Percentiles rank a stretch among this genome's conserved stretches.
phyloP scores from a whole-genome alignment of 208 protist genomes.

The Sergeia podlipaevii region DNA sequence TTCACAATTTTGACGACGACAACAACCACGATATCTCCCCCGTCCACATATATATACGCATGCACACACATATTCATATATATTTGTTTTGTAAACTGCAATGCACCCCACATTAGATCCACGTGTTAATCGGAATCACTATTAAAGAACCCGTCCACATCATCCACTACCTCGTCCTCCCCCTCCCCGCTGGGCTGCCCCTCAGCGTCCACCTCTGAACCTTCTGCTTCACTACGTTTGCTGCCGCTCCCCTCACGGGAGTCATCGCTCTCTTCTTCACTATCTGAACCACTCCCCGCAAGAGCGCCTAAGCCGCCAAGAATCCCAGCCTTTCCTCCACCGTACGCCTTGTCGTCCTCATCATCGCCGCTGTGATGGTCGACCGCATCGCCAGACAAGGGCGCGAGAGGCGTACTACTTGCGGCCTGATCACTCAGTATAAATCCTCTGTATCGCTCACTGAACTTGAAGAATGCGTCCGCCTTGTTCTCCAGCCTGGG shows the following conservation, averaged over 20 bases:
- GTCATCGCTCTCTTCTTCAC: constrained; percentile 10
- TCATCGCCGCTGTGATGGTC: not conserved
- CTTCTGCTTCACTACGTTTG: not conserved
- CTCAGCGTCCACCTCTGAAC: not conserved
- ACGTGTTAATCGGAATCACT: constrained; percentile 40
- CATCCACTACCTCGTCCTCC: constrained; percentile 29
- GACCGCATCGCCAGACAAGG: not conserved
- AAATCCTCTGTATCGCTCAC: constrained; percentile 48
- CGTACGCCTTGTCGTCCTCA: not conserved
- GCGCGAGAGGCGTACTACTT: not conserved
- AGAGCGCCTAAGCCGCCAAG: no score
- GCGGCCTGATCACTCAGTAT: constrained; percentile 12
- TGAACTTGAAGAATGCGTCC: constrained; percentile 83
- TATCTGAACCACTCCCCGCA: not conserved
- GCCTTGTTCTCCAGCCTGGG: constrained; percentile 78
- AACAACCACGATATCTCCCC: no score
- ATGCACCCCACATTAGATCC: not conserved
- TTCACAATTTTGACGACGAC: no score
- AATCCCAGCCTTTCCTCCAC: not conserved
- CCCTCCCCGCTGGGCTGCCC: not conserved
- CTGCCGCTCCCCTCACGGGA: not conserved
- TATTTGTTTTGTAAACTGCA: constrained; percentile 2
- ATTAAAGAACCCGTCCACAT: constrained; percentile 51
- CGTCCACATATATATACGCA: constrained; percentile 7
- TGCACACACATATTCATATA: not conserved